These are phyloP conservation scores for Collybiopsis confluens DNA, from an alignment of 768 basidiomycete species.

Conservation along the genomic window DNA sequence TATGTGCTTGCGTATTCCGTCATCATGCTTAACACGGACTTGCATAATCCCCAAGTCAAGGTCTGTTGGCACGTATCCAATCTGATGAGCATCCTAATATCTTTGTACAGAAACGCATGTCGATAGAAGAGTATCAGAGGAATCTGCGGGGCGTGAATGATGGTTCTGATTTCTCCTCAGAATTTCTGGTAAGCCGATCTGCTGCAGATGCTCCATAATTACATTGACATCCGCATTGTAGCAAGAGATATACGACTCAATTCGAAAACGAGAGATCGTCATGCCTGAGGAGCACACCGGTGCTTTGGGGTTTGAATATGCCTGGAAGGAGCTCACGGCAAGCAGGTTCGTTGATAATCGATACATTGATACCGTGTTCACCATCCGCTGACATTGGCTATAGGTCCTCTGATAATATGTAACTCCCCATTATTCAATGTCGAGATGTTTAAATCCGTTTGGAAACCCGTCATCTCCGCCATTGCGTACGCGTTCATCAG, in stretches of 20 bases:
- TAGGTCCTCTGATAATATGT: constrained; percentile 70
- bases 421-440: constrained; percentile 79
- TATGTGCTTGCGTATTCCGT: constrained; percentile 94
- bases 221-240: constrained; percentile 25
- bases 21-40: constrained; percentile 98
- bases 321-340: constrained; percentile 93
- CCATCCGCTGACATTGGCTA: constrained; percentile 7
- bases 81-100: constrained; percentile 5
- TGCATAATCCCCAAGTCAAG: constrained; percentile 89
- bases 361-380: constrained; percentile 11
- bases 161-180: constrained; percentile 73
- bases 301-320: constrained; percentile 95
- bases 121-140: constrained; percentile 87
- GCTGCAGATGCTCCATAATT: not conserved
- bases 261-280: constrained; percentile 90
- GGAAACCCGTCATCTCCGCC: constrained; percentile 91
- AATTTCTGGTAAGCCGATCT: constrained; percentile 65
- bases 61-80: constrained; percentile 37
- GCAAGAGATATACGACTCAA: constrained; percentile 91
- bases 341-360: constrained; percentile 53
- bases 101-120: constrained; percentile 83
- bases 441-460: constrained; percentile 91
- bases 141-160: constrained; percentile 94
- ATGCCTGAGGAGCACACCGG: constrained; percentile 98
- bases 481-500: constrained; percentile 94